Evolutionary conservation across 148 eudicot genomes (phyloP), one percentile per base, ranked within the genome.

Genomic region (Nyssa sinensis): DNA sequence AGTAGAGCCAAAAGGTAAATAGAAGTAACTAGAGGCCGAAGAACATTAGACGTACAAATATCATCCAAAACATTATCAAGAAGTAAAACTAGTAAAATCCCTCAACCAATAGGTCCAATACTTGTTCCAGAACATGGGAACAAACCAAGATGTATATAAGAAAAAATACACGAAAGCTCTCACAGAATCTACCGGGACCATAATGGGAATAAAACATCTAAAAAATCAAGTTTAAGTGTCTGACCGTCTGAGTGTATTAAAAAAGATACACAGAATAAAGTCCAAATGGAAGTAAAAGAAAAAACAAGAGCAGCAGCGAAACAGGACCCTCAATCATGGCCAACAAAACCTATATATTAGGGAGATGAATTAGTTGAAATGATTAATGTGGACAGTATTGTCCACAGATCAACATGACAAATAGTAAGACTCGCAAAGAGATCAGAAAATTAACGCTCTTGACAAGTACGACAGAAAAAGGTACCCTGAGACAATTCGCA

Each of bases 401-500:
- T 44, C 51, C 51, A 44, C 51, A 44, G 51, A 44, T 44, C 51
- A 44, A 44, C 16, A 12, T 19, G 16, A 62, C 1, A 62, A 62
- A 14, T 27, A 62, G 64, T 29, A 64, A 64, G 75, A 70, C 53
- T 74, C 69, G 71, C 75, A 12, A 76, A 76, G 64, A 59, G 3
- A 32, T 1, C 66, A 74, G 69, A 84, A 75, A 78, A 78, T 58
- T 84, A 84, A 80, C 82, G 84, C 78, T 77, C 83, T 77, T 76
- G 86, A 79, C 82, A 74, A 83, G 81, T 64, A 64, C 82, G 83
- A 58, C 70, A 51, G 78, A 74, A 75, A 21, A 35, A 81, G 82
- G 74, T 86, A 88, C 90, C 90, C 84, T 82, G 90, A 79, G 90
- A 86, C 79, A 88, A 75, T 85, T 88, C 90, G 82, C 92, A 88